Base-by-base conservation (phyloP, 768 basidiomycete genomes). In the Pseudohyphozyma bogoriensis region DNA sequence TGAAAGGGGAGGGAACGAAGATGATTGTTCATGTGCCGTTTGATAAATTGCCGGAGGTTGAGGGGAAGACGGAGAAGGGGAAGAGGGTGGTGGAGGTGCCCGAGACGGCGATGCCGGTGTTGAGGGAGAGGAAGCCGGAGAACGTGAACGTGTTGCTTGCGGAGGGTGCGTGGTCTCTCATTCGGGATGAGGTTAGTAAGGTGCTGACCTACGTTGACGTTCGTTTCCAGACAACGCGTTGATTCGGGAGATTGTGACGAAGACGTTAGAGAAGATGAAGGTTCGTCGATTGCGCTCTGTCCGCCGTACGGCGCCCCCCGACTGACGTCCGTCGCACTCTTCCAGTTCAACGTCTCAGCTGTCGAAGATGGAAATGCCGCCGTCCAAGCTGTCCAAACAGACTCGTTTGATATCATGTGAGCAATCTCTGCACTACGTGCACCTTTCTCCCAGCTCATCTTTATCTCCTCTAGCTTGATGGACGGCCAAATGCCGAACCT, bases 311-410 rank as follows among this genome's bases (percentile, higher is more conserved):
- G n/a, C n/a, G n/a, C n/a, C n/a, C n/a, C n/a, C n/a, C n/a, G n/a
- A n/a, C n/a, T n/a, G n/a, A n/a, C n/a, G n/a, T n/a, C n/a, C n/a
- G n/a, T n/a, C n/a, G 31, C 40, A 4, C 39, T 4, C 16, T 6
- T 6, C 11, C 51, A 54, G 51, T 64, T 64, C 42, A n/a, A 64
- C 12, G 59, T 74, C 53, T 58, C 61, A 20, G 67, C 71, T 1
- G 72, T 71, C 32, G 51, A 56, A 18, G 68, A 74, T 59, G 74
- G 74, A 2, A 55, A 58, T 15, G 42, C 67, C 22, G 73, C 72
- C 13, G 31, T 74, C 39, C 64, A 68, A 11, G 65, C 64, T 6
- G 68, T 72, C 12, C 68, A 73, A 26, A 55, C 51, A 15, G 65
- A 55, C 20, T 42, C 22, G 9, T 73, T 68, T 63, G 70, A 73